Conservation (phyloP, 257 asterid species). For the Fraxinus quadrangulata region DNA sequence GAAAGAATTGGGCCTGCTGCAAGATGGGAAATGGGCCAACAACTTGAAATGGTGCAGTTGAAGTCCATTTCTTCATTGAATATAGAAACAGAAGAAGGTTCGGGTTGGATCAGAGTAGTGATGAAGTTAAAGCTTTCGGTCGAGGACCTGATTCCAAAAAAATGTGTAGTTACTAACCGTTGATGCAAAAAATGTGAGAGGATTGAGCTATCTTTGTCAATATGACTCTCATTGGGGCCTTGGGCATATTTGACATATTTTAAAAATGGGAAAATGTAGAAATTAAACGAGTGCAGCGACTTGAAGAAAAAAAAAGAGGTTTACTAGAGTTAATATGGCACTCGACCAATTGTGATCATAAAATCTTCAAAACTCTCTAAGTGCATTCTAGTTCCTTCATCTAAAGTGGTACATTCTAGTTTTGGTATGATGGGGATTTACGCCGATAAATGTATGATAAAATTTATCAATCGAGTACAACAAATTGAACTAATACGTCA, state of each 20-base stretch:
- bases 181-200: not conserved
- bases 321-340: too few species aligned
- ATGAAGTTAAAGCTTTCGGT: slow-evolving; percentile 32
- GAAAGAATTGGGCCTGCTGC: slow-evolving; percentile 46
- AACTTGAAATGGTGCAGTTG: slow-evolving; percentile 57
- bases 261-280: not conserved
- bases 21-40: slow-evolving; percentile 39
- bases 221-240: not conserved
- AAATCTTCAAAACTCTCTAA: too few species aligned
- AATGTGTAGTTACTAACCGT: not conserved
- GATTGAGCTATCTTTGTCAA: not conserved
- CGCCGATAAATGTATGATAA: not conserved
- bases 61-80: slow-evolving; percentile 27
- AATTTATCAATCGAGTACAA: not conserved
- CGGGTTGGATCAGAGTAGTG: slow-evolving; percentile 81
- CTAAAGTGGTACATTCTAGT: not conserved
- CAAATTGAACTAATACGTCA: not conserved
- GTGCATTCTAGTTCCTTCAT: not conserved
- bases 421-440: too few species aligned
- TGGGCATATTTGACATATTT: not conserved
- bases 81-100: slow-evolving; percentile 37
- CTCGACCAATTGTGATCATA: too few species aligned
- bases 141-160: not conserved
- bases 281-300: too few species aligned
- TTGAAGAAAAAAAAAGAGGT: too few species aligned